Conservation (phyloP, 495 filamentous ascomycete genomes). For the Staphylotrichum tortipilum region DNA sequence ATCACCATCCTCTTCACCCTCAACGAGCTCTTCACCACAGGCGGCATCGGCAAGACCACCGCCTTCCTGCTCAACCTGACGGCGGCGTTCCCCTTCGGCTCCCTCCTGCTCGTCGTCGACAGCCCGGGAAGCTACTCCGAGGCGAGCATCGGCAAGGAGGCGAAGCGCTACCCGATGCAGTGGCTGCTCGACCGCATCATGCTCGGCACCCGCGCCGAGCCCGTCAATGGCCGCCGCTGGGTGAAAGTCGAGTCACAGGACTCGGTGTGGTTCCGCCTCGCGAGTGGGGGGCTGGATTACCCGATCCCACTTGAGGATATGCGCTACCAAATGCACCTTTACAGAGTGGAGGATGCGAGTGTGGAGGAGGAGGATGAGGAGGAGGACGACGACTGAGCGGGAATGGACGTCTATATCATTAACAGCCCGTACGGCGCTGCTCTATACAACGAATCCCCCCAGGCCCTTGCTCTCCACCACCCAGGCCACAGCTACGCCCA, state of each 20-base stretch:
- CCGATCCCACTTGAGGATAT: slow-evolving; percentile 85
- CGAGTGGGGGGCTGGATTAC: slow-evolving; percentile 53
- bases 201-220: slow-evolving; percentile 29
- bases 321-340: slow-evolving; percentile 87
- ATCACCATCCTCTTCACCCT: slow-evolving; percentile 88
- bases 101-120: slow-evolving; percentile 78
- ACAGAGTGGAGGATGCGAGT: slow-evolving; percentile 29
- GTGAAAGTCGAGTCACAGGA: slow-evolving; percentile 62
- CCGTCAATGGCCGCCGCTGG: slow-evolving; percentile 46
- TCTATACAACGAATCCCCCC: no score
- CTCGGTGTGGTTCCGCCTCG: slow-evolving; percentile 75
- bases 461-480: no score
- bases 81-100: slow-evolving; percentile 42
- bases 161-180: slow-evolving; percentile 81
- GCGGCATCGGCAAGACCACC: slow-evolving; percentile 66
- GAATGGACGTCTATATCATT: no score
- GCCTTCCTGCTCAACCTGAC: slow-evolving; percentile 60
- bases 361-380: neutral
- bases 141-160: slow-evolving; percentile 50
- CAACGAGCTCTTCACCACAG: slow-evolving; percentile 82
- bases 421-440: no score
- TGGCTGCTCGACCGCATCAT: slow-evolving; percentile 84
- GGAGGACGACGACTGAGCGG: neutral
- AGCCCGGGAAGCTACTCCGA: slow-evolving; percentile 89
- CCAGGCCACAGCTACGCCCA: slow-evolving; percentile 53